These are phyloP conservation scores for Calcarisporium arbuscula DNA, from an alignment of 2,329 filamentous ascomycete genomes.

Conservation along the genomic window DNA sequence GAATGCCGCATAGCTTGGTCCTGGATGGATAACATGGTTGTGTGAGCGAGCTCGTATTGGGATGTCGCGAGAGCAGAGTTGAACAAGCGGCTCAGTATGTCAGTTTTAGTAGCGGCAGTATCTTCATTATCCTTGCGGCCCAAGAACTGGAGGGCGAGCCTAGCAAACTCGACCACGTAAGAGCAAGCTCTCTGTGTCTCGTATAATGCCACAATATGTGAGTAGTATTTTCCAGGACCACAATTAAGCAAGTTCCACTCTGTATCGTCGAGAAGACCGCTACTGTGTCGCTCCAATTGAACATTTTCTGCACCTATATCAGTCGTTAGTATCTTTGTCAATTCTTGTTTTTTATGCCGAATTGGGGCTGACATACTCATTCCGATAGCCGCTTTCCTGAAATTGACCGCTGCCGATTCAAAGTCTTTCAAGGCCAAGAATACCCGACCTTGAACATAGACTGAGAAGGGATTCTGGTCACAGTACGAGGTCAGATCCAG, in stretches of 20 bases:
- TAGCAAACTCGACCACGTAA: conserved; percentile 78
- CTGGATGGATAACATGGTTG: conserved; percentile 66
- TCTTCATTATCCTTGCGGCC: conserved; percentile 20
- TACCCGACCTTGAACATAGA: conserved; percentile 80
- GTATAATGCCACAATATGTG: conserved; percentile 76
- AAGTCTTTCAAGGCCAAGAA: conserved; percentile 68
- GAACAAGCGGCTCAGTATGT: conserved; percentile 80
- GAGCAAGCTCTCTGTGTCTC: conserved; percentile 72
- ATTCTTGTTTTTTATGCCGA: neutral
- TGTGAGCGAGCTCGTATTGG: conserved; percentile 77
- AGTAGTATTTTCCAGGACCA: conserved; percentile 78
- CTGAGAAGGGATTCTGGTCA: conserved; percentile 55
- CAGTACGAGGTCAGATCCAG: conserved; percentile 51
- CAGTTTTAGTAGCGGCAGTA: conserved; percentile 48
- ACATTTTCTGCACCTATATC: conserved; percentile 37
- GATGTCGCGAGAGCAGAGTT: conserved; percentile 71
- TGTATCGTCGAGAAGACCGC: conserved; percentile 65
- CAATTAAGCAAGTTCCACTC: conserved; percentile 65
- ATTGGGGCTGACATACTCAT: conserved; percentile 57
- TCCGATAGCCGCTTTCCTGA: conserved; percentile 76
- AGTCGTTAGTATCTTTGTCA: conserved; percentile 2
- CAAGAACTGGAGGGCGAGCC: conserved; percentile 63
- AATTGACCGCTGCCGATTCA: conserved; percentile 64
- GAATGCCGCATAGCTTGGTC: conserved; percentile 66
- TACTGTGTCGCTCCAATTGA: conserved; percentile 48